phyloP scores from a whole-genome alignment of 129 eudicot genomes.

The Deinandra increscens region DNA sequence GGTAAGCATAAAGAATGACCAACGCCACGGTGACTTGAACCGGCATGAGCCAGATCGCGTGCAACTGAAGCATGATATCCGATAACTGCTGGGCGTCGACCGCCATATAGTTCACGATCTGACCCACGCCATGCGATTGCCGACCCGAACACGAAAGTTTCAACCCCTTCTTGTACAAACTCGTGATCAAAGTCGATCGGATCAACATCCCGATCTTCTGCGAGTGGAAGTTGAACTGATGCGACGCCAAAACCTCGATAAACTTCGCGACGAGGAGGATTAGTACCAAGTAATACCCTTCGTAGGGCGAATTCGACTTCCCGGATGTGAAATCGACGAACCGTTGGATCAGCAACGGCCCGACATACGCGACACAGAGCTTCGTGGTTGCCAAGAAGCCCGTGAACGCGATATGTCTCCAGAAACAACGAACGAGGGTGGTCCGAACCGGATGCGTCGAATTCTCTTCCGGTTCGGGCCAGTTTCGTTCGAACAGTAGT shows the following conservation, averaged over 20 bases:
- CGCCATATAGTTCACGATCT: slow-evolving; percentile 72
- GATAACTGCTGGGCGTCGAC: slow-evolving; percentile 62
- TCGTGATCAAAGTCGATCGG: slow-evolving; percentile 45
- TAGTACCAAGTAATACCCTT: slow-evolving; percentile 55
- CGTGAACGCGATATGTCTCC: slow-evolving; percentile 54
- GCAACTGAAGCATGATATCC: slow-evolving; percentile 49
- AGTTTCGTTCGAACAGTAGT: slow-evolving; percentile 43
- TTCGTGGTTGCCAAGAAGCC: slow-evolving; percentile 42
- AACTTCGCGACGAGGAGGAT: slow-evolving; percentile 44
- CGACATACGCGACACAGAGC: slow-evolving; percentile 49
- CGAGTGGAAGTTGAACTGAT: slow-evolving; percentile 59
- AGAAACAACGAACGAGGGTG: slow-evolving; percentile 51
- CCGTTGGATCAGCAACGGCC: slow-evolving; percentile 57
- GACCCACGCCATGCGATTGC: slow-evolving; percentile 74
- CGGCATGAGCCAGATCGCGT: slow-evolving; percentile 64
- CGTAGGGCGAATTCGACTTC: slow-evolving; percentile 23
- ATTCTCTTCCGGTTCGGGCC: slow-evolving; percentile 58
- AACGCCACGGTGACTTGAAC: slow-evolving; percentile 43
- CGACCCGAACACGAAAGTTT: slow-evolving; percentile 55
- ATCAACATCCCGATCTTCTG: slow-evolving; percentile 62
- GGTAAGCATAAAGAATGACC: slow-evolving; percentile 35
- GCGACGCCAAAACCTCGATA: slow-evolving; percentile 54
- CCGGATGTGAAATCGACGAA: slow-evolving; percentile 59
- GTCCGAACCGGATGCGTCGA: slow-evolving; percentile 46
- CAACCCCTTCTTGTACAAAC: slow-evolving; percentile 53